Evolutionary conservation across 2,329 filamentous ascomycete species (phyloP).

Genomic region (Botryotinia narcissicola): DNA sequence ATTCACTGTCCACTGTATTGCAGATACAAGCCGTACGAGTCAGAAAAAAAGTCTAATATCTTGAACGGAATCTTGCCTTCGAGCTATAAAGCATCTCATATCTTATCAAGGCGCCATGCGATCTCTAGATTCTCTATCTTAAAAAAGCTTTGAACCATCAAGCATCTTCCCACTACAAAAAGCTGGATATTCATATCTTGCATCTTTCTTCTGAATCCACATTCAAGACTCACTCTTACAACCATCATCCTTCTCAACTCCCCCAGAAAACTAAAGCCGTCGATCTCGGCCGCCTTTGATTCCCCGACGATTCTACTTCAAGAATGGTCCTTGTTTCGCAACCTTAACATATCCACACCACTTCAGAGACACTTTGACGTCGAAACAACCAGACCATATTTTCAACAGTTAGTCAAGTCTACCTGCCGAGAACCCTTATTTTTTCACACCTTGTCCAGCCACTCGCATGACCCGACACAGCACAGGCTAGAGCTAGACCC

Average conservation of each 20-base stretch:
- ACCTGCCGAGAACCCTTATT: slow-evolving; percentile 29
- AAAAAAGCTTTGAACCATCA: slow-evolving; percentile 13
- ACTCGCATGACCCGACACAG: slow-evolving; percentile 30
- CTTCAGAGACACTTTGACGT: slow-evolving; percentile 33
- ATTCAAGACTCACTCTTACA: background rate
- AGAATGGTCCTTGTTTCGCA: slow-evolving; percentile 37
- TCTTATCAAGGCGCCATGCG: slow-evolving; percentile 11
- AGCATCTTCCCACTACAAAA: background rate
- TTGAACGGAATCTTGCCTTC: background rate
- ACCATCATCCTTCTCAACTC: slow-evolving; percentile 16
- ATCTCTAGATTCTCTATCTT: background rate
- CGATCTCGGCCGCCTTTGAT: slow-evolving; percentile 26
- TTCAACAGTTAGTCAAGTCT: slow-evolving; percentile 29
- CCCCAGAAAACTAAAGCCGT: slow-evolving; percentile 26
- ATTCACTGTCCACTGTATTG: background rate
- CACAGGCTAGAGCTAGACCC: slow-evolving; percentile 26
- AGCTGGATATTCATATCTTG: slow-evolving; percentile 8
- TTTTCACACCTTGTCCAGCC: slow-evolving; percentile 26
- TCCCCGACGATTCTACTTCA: slow-evolving; percentile 27
- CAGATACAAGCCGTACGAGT: background rate
- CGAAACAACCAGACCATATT: slow-evolving; percentile 34
- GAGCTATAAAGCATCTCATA: slow-evolving; percentile 9
- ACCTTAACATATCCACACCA: slow-evolving; percentile 30
- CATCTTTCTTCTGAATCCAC: background rate
- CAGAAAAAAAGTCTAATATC: slow-evolving; percentile 3